Base-by-base conservation (phyloP, 805 yeast genomes). In the Candida glaebosa region DNA sequence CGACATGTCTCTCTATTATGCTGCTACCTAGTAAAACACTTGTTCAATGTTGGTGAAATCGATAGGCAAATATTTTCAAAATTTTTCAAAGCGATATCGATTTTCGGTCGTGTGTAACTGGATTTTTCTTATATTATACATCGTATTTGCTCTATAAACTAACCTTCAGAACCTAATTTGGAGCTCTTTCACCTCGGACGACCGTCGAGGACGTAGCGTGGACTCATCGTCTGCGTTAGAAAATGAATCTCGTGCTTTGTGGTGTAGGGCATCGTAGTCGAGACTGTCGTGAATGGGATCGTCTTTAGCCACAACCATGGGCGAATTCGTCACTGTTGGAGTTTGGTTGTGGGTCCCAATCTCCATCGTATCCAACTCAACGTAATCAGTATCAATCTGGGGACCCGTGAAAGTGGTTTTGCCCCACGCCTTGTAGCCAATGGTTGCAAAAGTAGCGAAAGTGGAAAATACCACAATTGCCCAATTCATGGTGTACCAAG, bases 1-100 rank as follows among this genome's bases (percentile, higher is more conserved):
- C 36, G 95, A 84, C 90, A 85, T 84, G 34, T 25, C 53, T 14
- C n/a, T n/a, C n/a, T n/a, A n/a, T n/a, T n/a, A n/a, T n/a, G n/a
- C n/a, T n/a, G n/a, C n/a, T n/a, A n/a, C n/a, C n/a, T n/a, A n/a
- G n/a, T n/a, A n/a, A n/a, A n/a, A n/a, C n/a, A n/a, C n/a, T n/a
- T n/a, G n/a, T n/a, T n/a, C n/a, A n/a, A n/a, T n/a, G n/a, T n/a
- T n/a, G n/a, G n/a, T n/a, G n/a, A n/a, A n/a, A n/a, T n/a, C n/a
- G 8, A 24, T 12, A 8, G 28, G 28, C 28, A 24, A 24, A 24
- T 28, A 28, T 28, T 28, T 28, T 28, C 12, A 5, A 28, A 28
- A 28, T 6, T 28, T 28, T 28, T 28, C 31, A 28, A 12, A 24
- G n/a, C n/a, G n/a, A n/a, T n/a, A n/a, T n/a, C n/a, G n/a, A n/a